phyloP scores from a whole-genome alignment of 2,329 filamentous ascomycete species.

The Boeremia lycopersici region DNA sequence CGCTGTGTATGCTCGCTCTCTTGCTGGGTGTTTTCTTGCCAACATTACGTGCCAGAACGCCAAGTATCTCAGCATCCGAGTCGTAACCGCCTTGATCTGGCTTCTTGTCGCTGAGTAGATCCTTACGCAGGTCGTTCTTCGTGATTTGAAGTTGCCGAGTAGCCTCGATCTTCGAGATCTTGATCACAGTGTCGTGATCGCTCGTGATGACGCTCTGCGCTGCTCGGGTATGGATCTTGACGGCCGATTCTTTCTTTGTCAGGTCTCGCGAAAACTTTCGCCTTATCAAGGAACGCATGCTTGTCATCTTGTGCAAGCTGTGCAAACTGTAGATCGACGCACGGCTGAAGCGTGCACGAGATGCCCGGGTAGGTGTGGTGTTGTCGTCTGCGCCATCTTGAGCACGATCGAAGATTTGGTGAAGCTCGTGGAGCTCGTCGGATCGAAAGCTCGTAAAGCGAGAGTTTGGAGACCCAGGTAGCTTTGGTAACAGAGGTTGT shows the following conservation, averaged over 20 bases:
- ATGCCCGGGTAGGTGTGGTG: slow-evolving; percentile 20
- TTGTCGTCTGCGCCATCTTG: slow-evolving; percentile 18
- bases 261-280: slow-evolving; percentile 41
- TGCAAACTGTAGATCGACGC: slow-evolving; percentile 40
- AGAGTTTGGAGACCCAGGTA: slow-evolving; percentile 27
- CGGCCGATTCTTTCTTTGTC: slow-evolving; percentile 19
- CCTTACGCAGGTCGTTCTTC: slow-evolving; percentile 39
- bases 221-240: slow-evolving; percentile 5
- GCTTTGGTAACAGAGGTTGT: slow-evolving; percentile 32
- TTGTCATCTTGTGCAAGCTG: slow-evolving; percentile 44
- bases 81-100: slow-evolving; percentile 47
- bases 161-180: slow-evolving; percentile 22
- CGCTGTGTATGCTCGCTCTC: slow-evolving; percentile 43
- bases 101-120: slow-evolving; percentile 41
- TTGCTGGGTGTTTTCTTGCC: slow-evolving; percentile 39
- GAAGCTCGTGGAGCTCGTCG: slow-evolving; percentile 42
- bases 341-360: slow-evolving; percentile 30
- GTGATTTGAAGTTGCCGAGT: slow-evolving; percentile 38
- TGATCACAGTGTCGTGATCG: slow-evolving; percentile 34
- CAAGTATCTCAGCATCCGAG: slow-evolving; percentile 44
- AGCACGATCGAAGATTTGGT: slow-evolving; percentile 42
- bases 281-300: slow-evolving; percentile 42
- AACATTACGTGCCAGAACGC: slow-evolving; percentile 39
- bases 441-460: slow-evolving; percentile 39
- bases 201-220: slow-evolving; percentile 11